A percentile compares a stretch with the other conserved stretches of the same genome.
Evolutionary conservation across 2,329 filamentous ascomycete species (phyloP).

Genomic region (Xylaria sp.): DNA sequence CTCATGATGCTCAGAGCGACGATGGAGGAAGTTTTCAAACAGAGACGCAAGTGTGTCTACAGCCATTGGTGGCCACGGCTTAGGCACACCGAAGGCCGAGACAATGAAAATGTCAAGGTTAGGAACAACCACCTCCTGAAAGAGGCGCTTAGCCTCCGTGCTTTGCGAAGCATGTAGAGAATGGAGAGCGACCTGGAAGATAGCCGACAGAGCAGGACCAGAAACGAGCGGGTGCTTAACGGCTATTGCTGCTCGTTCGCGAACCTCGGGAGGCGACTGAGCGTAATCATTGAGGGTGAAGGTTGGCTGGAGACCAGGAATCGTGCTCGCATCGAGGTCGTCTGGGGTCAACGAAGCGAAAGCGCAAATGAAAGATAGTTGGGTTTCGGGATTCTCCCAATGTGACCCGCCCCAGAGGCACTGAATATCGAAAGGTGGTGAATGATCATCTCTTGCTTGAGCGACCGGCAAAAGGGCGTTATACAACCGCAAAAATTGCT

Average conservation of each 20-base stretch:
- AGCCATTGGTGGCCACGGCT: slow-evolving; percentile 79
- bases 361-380: slow-evolving; percentile 91
- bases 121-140: slow-evolving; percentile 74
- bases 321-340: slow-evolving; percentile 83
- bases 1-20: slow-evolving; percentile 79
- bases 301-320: slow-evolving; percentile 81
- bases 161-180: slow-evolving; percentile 70
- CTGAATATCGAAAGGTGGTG: slow-evolving; percentile 79
- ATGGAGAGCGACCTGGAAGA: slow-evolving; percentile 72
- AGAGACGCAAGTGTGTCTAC: slow-evolving; percentile 79
- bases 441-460: slow-evolving; percentile 59
- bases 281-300: slow-evolving; percentile 72
- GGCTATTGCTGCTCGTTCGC: slow-evolving; percentile 67
- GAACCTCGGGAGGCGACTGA: slow-evolving; percentile 60
- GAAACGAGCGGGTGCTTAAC: slow-evolving; percentile 90
- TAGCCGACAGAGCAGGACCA: slow-evolving; percentile 79
- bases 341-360: slow-evolving; percentile 80
- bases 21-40: slow-evolving; percentile 85
- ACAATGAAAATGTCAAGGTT: slow-evolving; percentile 84
- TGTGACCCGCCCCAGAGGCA: slow-evolving; percentile 83
- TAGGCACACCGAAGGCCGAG: slow-evolving; percentile 79
- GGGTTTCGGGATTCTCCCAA: slow-evolving; percentile 87
- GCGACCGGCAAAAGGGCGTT: slow-evolving; percentile 80
- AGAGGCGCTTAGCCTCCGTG: slow-evolving; percentile 71
- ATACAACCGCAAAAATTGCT: slow-evolving; percentile 85